phyloP scores from a whole-genome alignment of 345 rosid genomes.

The Gossypium ekmanianum region DNA sequence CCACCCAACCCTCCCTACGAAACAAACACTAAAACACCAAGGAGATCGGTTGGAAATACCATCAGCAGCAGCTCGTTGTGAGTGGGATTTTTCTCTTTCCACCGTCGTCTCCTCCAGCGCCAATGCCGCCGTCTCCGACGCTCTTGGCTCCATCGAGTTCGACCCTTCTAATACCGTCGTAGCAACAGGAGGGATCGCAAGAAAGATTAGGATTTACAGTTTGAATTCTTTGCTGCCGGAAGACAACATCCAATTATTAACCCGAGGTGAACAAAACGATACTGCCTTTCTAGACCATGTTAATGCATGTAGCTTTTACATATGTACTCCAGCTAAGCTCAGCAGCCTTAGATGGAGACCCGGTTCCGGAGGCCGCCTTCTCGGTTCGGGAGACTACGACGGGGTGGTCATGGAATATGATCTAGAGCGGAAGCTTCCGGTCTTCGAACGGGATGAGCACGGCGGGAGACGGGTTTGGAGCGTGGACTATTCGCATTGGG shows the following conservation, averaged over 20 bases:
- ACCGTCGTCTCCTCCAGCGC: conserved; percentile 40
- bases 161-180: conserved; percentile 48
- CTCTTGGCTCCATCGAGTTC: conserved; percentile 68
- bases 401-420: conserved; percentile 87
- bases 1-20: neutral
- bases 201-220: conserved; percentile 65
- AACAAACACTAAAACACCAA: neutral
- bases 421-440: conserved; percentile 51
- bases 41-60: conserved; percentile 9
- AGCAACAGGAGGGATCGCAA: conserved; percentile 83
- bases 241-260: neutral
- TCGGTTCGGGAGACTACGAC: conserved; percentile 87
- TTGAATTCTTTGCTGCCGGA: conserved; percentile 33
- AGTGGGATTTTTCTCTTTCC: conserved; percentile 64
- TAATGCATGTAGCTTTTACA: conserved; percentile 45
- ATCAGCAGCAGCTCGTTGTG: conserved; percentile 31
- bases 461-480: conserved; percentile 92
- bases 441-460: conserved; percentile 89
- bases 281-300: conserved; percentile 36
- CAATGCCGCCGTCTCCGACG: conserved; percentile 42
- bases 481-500: conserved; percentile 60
- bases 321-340: conserved; percentile 89
- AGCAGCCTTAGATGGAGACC: conserved; percentile 80
- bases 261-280: neutral
- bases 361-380: conserved; percentile 40